Percentiles rank a stretch among this genome's conserved stretches.
These are phyloP conservation scores for Boletus mariae DNA, from an alignment of 1,284 basidiomycete genomes.

Conservation along the genomic window DNA sequence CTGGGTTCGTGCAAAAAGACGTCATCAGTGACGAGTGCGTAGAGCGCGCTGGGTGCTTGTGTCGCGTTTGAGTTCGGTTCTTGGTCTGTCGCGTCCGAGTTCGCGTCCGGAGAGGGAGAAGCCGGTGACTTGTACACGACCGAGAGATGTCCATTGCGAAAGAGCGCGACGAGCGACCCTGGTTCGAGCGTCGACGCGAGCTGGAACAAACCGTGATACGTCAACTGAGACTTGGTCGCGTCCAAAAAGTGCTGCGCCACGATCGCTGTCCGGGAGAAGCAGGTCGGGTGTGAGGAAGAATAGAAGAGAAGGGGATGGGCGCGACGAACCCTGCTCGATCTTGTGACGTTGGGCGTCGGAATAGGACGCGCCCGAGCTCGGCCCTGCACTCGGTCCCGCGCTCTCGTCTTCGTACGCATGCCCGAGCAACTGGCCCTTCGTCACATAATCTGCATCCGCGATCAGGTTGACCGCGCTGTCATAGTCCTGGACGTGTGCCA, in stretches of 20 bases:
- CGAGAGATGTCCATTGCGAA: slow-evolving; percentile 86
- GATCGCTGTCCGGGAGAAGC: slow-evolving; percentile 46
- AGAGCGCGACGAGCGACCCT: slow-evolving; percentile 69
- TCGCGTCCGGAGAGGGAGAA: too few species aligned
- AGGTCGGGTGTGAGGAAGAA: neutral
- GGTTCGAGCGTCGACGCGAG: slow-evolving; percentile 55
- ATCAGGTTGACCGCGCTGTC: slow-evolving; percentile 69
- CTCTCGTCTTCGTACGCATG: neutral
- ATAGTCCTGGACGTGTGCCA: slow-evolving; percentile 59
- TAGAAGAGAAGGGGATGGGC: neutral
- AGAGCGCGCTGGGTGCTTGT: slow-evolving; percentile 40
- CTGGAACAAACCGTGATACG: slow-evolving; percentile 77
- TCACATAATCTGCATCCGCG: slow-evolving; percentile 72
- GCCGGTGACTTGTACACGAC: slow-evolving; percentile 70
- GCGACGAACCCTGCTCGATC: slow-evolving; percentile 59
- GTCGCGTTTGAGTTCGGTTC: neutral
- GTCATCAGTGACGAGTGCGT: slow-evolving; percentile 80
- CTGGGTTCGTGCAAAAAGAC: slow-evolving; percentile 73
- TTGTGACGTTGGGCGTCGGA: slow-evolving; percentile 53
- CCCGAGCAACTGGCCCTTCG: slow-evolving; percentile 55
- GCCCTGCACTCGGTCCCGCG: neutral
- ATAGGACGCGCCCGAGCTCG: neutral
- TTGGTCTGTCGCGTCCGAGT: neutral
- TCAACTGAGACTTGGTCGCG: slow-evolving; percentile 74
- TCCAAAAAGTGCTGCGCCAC: slow-evolving; percentile 70